Base-by-base conservation (phyloP, 2,329 filamentous ascomycete genomes). In the Ceratocystis papillata region DNA sequence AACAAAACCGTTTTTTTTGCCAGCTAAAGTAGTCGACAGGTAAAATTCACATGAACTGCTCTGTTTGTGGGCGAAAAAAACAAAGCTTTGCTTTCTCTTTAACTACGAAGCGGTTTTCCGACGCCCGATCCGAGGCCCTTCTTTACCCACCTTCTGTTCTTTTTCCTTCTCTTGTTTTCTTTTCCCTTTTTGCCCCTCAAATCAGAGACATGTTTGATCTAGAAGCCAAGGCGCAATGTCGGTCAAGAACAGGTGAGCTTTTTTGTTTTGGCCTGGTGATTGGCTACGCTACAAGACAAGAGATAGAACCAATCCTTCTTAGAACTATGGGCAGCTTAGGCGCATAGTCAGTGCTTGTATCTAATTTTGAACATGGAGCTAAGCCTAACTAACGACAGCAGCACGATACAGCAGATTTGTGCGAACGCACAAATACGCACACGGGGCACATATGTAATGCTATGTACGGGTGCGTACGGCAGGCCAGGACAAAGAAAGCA, bases 171-270 rank as follows among this genome's bases (percentile, higher is more conserved):
- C 37, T 55, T 22, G 5, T 15, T 7, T 55, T 28, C 12, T 25
- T 55, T 55, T 15, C 20, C 7, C 12, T 59, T 59, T 37, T 59
- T 20, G 55, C 55, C 25, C 33, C 55, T 30, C 5, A 59, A 28
- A 57, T 41, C 53, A 22, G 17, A 30, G 53, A 17, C 28, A 57
- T 12, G 30, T n/a, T 57, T 57, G 53, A 12, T 15, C 53, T 30
- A 57, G 28, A 33, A 57, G 53, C 53, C 53, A 59, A 59, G 55
- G 55, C 55, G 33, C 15, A 59, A 59, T 59, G 55, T 59, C 55
- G 55, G 55, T 59, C 55, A 59, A n/a, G 28, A 25, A 17, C n/a
- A 59, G 55, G 55, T 59, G 55, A 59, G 55, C 55, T 37, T 30
- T 57, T 57, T 30, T 57, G 55, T 37, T 4, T 37, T 59, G 17